A percentile compares a stretch with the other conserved stretches of the same genome.
Conservation (phyloP, 176 grass and related monocot genomes). For the Eragrostis nindensis region DNA sequence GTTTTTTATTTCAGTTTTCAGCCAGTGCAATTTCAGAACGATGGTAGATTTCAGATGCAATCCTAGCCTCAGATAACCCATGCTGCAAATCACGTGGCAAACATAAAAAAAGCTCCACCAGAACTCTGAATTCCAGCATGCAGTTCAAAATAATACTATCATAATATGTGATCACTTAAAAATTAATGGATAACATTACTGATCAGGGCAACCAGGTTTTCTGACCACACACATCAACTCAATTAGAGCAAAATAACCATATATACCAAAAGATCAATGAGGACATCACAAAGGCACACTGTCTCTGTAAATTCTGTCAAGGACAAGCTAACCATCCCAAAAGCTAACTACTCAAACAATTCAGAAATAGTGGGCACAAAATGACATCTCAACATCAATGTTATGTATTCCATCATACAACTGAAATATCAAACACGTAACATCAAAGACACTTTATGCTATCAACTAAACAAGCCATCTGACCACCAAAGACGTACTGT, state of each 20-base stretch:
- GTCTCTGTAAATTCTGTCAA: background rate
- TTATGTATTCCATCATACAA: background rate
- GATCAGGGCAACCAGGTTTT: background rate
- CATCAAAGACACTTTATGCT: background rate
- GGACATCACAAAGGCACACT: background rate
- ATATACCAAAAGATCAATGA: background rate
- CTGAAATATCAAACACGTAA: background rate
- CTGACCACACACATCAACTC: background rate
- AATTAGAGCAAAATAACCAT: background rate
- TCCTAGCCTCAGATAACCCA: background rate
- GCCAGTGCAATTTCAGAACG: background rate
- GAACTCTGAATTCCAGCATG: background rate
- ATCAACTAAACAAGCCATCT: conserved; percentile 15
- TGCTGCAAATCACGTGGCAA: background rate
- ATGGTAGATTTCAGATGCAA: background rate
- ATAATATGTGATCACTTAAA: background rate
- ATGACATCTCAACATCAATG: background rate
- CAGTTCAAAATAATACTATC: background rate
- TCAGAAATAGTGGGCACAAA: background rate
- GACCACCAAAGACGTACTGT: background rate
- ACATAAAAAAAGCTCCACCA: background rate
- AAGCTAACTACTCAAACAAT: background rate
- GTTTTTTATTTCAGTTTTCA: background rate
- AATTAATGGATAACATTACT: background rate
- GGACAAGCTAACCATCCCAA: background rate